phyloP scores from a whole-genome alignment of 768 basidiomycete species.

The Tulasnella sp. region DNA sequence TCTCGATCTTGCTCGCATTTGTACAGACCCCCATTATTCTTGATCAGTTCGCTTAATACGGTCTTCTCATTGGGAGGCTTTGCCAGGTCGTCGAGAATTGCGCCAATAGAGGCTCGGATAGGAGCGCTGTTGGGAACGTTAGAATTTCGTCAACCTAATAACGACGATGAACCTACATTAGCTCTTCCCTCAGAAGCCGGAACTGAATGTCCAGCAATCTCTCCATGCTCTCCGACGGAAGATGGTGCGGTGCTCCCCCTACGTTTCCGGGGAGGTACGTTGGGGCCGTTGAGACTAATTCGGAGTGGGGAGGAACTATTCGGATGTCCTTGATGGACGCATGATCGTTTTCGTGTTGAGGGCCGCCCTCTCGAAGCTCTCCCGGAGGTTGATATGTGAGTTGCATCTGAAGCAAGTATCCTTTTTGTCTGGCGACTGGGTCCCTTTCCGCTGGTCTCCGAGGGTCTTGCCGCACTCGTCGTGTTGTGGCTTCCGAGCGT shows the following conservation, averaged over 20 bases:
- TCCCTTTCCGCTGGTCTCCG: not conserved
- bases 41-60: conserved; percentile 19
- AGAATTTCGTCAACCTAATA: not conserved
- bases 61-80: conserved; percentile 11
- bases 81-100: conserved; percentile 42
- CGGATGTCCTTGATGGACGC: conserved; percentile 49
- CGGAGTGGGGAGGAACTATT: conserved; percentile 60
- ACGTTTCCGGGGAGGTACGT: conserved; percentile 59
- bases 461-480: not conserved
- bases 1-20: conserved; percentile 15
- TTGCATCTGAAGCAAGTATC: conserved; percentile 36
- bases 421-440: conserved; percentile 30
- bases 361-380: conserved; percentile 39
- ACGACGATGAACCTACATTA: conserved; percentile 43
- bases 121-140: conserved; percentile 39
- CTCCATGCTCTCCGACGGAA: conserved; percentile 51
- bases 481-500: conserved; percentile 35
- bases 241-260: conserved; percentile 54
- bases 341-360: conserved; percentile 63
- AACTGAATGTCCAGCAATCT: conserved; percentile 68
- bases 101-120: conserved; percentile 44
- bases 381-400: conserved; percentile 51
- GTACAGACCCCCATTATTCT: conserved; percentile 26
- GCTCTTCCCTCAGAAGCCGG: conserved; percentile 63
- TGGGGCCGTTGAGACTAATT: conserved; percentile 42